Evolutionary conservation across 371 early-diverging fungal genomes (phyloP).

Genomic region (Umbelopsis sp.): DNA sequence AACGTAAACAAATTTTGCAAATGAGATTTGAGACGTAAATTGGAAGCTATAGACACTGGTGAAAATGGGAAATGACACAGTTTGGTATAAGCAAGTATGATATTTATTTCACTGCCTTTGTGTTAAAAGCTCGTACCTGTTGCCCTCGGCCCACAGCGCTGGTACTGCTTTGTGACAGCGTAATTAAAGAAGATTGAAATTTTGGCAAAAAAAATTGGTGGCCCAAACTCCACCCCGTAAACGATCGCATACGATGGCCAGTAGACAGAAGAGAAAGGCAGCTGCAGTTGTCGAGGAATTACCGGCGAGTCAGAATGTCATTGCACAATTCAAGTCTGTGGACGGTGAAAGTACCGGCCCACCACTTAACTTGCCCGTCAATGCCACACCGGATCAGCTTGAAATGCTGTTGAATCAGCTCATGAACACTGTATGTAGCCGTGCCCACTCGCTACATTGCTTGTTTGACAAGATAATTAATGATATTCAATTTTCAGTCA

Average conservation of each 20-base stretch:
- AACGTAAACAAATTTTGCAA: no score
- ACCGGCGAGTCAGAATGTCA: conserved; percentile 58
- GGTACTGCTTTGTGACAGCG: conserved; percentile 16
- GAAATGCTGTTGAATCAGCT: conserved; percentile 88
- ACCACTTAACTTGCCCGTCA: conserved; percentile 83
- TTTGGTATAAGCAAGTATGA: no score
- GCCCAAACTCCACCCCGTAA: background rate
- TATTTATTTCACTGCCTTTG: no score
- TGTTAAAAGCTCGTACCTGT: no score
- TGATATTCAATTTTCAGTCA: conserved; percentile 26
- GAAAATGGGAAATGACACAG: no score
- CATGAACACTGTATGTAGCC: conserved; percentile 71
- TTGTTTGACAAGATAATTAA: background rate
- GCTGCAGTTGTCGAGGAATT: conserved; percentile 30
- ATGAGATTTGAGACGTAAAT: no score
- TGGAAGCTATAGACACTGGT: no score
- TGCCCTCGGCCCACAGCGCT: background rate
- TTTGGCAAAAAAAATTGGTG: conserved; percentile 9
- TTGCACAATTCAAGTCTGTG: conserved; percentile 81
- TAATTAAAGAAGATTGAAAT: background rate
- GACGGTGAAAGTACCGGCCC: conserved; percentile 87
- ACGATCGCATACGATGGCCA: conserved; percentile 29
- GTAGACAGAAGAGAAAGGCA: conserved; percentile 40
- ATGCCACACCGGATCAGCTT: conserved; percentile 86
- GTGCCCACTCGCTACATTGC: background rate